Percentiles rank a stretch among this genome's conserved stretches.
Conservation (phyloP, 2,329 filamentous ascomycete genomes). For the Fusarium foetens region DNA sequence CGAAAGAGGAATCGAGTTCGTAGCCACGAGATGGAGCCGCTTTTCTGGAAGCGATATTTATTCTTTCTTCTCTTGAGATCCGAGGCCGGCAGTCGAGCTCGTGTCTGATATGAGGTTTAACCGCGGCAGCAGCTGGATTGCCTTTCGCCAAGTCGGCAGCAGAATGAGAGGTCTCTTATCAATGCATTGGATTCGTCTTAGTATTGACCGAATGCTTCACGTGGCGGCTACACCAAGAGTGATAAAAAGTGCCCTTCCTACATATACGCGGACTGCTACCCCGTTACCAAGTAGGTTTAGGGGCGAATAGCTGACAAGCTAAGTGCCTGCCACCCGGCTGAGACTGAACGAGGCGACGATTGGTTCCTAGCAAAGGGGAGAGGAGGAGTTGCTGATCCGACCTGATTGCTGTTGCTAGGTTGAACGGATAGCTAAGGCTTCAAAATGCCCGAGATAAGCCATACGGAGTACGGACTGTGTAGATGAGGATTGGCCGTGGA, state of each 20-base stretch:
- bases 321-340: neutral
- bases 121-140: slow-evolving; percentile 35
- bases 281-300: slow-evolving; percentile 6
- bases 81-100: slow-evolving; percentile 34
- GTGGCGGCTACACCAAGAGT: neutral
- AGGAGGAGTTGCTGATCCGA: slow-evolving; percentile 3
- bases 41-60: slow-evolving; percentile 35
- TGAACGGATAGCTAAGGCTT: slow-evolving; percentile 10
- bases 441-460: slow-evolving; percentile 26
- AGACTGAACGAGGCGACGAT: slow-evolving; percentile 2
- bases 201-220: neutral
- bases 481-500: slow-evolving; percentile 17
- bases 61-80: slow-evolving; percentile 28
- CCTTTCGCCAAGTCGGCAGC: slow-evolving; percentile 22
- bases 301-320: neutral
- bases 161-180: slow-evolving; percentile 32
- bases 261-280: slow-evolving; percentile 7
- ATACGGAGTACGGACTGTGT: slow-evolving; percentile 20
- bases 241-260: neutral
- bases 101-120: slow-evolving; percentile 22
- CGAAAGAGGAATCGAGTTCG: slow-evolving; percentile 37
- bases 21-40: slow-evolving; percentile 25
- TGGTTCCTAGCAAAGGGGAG: neutral
- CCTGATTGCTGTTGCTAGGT: neutral
- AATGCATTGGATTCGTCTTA: slow-evolving; percentile 2